phyloP scores from a whole-genome alignment of 768 basidiomycete genomes.

The Suillus sp. region DNA sequence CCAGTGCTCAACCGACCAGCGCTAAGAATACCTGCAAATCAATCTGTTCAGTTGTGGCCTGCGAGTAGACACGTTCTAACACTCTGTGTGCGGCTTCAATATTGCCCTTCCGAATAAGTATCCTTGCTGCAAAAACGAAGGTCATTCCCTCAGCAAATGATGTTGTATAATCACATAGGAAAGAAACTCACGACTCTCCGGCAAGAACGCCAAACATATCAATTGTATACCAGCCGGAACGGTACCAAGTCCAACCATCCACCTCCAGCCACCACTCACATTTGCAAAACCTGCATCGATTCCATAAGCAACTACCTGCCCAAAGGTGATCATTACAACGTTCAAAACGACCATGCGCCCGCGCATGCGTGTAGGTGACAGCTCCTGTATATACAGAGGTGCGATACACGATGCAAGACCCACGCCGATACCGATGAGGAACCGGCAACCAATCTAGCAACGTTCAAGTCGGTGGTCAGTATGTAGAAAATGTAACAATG shows the following conservation, averaged over 20 bases:
- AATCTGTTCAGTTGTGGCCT: slow-evolving; percentile 63
- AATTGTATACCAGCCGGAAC: slow-evolving; percentile 70
- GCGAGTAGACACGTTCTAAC: slow-evolving; percentile 68
- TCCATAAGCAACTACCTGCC: slow-evolving; percentile 79
- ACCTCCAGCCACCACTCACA: slow-evolving; percentile 70
- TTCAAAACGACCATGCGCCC: slow-evolving; percentile 83
- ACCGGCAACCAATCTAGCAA: slow-evolving; percentile 63
- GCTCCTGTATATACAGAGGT: slow-evolving; percentile 82
- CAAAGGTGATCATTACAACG: slow-evolving; percentile 79
- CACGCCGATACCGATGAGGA: slow-evolving; percentile 74
- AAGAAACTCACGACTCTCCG: slow-evolving; percentile 71
- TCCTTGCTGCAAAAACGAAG: slow-evolving; percentile 48
- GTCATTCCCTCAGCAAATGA: background rate
- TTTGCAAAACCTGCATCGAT: slow-evolving; percentile 68
- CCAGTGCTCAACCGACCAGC: background rate
- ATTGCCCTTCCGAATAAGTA: slow-evolving; percentile 60
- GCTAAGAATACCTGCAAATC: slow-evolving; percentile 54
- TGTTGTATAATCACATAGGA: background rate
- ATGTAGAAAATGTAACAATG: background rate
- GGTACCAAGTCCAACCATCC: slow-evolving; percentile 80
- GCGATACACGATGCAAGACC: slow-evolving; percentile 78
- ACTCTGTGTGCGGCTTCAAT: slow-evolving; percentile 52
- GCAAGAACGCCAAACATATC: slow-evolving; percentile 60
- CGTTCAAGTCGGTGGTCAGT: background rate
- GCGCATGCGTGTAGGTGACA: slow-evolving; percentile 71